These are phyloP conservation scores for Xanthoconium separans DNA, from an alignment of 1,284 basidiomycete genomes.

Conservation along the genomic window DNA sequence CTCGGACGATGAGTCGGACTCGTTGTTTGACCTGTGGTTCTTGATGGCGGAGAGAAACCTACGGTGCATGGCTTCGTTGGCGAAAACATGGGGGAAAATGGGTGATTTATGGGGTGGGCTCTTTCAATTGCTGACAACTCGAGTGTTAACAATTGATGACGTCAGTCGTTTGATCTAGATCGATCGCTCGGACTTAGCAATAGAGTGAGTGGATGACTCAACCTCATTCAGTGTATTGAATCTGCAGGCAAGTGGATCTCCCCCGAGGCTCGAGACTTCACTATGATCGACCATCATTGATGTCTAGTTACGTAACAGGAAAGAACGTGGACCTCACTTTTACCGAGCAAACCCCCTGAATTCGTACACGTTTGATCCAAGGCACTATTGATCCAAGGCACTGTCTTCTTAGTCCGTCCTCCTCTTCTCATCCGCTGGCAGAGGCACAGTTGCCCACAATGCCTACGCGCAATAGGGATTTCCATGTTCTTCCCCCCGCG, in stretches of 20 bases:
- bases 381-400: too few species aligned
- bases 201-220: background rate
- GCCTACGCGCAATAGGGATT: too few species aligned
- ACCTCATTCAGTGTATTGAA: background rate
- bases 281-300: too few species aligned
- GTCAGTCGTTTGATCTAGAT: background rate
- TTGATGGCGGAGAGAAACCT: conserved; percentile 8
- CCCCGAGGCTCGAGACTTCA: too few species aligned
- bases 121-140: conserved; percentile 1
- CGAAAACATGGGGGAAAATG: background rate
- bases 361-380: too few species aligned
- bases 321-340: too few species aligned
- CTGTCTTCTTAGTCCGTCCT: too few species aligned
- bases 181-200: background rate
- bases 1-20: background rate
- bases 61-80: conserved; percentile 6
- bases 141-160: background rate
- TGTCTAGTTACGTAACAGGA: too few species aligned
- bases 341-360: too few species aligned
- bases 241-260: background rate
- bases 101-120: background rate
- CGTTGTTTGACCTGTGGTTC: background rate
- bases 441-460: too few species aligned
- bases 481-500: background rate
- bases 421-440: too few species aligned